Conservation (phyloP, 345 rosid genomes). For the Tarenaya hassleriana region DNA sequence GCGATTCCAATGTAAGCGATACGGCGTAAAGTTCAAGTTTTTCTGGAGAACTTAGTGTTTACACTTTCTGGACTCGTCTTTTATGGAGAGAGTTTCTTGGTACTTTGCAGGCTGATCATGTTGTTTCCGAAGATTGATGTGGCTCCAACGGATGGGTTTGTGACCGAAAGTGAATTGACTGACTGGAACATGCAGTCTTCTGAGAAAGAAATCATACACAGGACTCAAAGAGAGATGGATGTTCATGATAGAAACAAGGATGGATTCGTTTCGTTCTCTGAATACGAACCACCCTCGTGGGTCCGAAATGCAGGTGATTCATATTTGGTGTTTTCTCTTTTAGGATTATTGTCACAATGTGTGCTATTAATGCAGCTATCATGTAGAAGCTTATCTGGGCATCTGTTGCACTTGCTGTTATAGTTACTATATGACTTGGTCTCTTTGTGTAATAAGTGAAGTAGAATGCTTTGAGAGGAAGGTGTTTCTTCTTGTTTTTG, state of each 20-base stretch:
- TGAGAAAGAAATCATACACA: conserved; percentile 60
- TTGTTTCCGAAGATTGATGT: conserved; percentile 91
- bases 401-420: too few species aligned
- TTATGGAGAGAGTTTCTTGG: conserved; percentile 8
- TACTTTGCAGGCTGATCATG: conserved; percentile 47
- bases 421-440: background rate
- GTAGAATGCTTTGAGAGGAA: conserved; percentile 10
- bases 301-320: conserved; percentile 55
- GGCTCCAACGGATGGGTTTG: conserved; percentile 66
- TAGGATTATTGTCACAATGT: background rate
- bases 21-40: too few species aligned
- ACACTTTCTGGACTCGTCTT: background rate
- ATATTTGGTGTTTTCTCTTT: background rate
- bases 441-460: conserved; percentile 2
- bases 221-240: conserved; percentile 83
- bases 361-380: conserved; percentile 4
- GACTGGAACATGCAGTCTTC: conserved; percentile 81
- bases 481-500: background rate
- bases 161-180: conserved; percentile 71
- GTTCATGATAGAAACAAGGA: conserved; percentile 86
- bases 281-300: conserved; percentile 94
- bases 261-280: conserved; percentile 68
- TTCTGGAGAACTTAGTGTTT: background rate
- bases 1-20: too few species aligned
- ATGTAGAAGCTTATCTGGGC: background rate